phyloP scores from a whole-genome alignment of 805 yeast genomes.

The Ogataea wickerhamii region DNA sequence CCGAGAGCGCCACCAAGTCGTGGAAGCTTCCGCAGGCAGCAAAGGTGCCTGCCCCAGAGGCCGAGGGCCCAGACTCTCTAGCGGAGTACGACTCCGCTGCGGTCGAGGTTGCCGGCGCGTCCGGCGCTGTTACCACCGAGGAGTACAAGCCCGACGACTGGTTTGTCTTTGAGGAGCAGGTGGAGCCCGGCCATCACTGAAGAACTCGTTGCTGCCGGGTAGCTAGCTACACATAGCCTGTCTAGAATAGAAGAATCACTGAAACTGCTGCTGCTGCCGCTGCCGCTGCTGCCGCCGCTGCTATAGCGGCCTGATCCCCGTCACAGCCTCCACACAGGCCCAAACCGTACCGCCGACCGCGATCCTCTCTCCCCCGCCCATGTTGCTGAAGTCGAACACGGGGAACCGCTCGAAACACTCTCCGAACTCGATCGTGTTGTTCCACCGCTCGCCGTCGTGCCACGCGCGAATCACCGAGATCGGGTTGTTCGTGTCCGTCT shows the following conservation, averaged over 20 bases:
- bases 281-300: no score
- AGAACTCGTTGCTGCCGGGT: constrained; percentile 1
- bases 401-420: constrained; percentile 13
- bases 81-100: constrained; percentile 62
- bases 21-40: constrained; percentile 85
- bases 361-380: constrained; percentile 11
- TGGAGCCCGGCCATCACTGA: constrained; percentile 46
- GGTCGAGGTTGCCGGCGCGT: constrained; percentile 68
- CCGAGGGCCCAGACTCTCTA: constrained; percentile 61
- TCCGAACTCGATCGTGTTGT: constrained; percentile 17
- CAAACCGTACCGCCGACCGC: constrained; percentile 16
- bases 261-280: no score
- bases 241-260: constrained; percentile 4
- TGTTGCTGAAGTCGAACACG: constrained; percentile 5
- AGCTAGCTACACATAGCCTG: not conserved
- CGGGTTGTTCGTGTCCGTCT: constrained; percentile 23
- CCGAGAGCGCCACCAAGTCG: constrained; percentile 73
- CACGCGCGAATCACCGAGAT: constrained; percentile 20
- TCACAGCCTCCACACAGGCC: constrained; percentile 19
- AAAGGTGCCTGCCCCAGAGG: constrained; percentile 65
- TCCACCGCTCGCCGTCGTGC: constrained; percentile 12
- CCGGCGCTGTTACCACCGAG: constrained; percentile 40
- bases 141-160: constrained; percentile 62
- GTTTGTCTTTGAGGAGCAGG: constrained; percentile 77
- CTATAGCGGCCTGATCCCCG: not conserved